Percentiles rank a stretch among this genome's conserved stretches.
These are phyloP conservation scores for Hypoxylon sp. DNA, from an alignment of 2,329 filamentous ascomycete genomes.

Conservation along the genomic window DNA sequence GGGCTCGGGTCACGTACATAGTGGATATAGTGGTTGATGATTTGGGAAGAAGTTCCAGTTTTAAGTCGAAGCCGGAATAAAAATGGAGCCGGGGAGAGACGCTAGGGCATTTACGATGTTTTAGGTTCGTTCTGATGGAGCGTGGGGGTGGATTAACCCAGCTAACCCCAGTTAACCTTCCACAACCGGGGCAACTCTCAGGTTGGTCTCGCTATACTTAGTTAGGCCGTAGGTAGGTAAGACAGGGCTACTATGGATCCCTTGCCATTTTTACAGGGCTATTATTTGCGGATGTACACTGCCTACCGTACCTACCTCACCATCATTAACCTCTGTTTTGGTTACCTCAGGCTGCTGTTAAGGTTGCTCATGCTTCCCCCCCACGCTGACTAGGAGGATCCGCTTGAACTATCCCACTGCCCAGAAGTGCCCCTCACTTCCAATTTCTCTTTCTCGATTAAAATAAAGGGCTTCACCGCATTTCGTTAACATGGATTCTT, in stretches of 20 bases:
- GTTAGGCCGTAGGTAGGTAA: not conserved
- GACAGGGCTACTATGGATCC: not conserved
- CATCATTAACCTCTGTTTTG: not conserved
- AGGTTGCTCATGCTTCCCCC: constrained; percentile 12
- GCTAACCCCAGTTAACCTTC: not conserved
- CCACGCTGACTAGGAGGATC: constrained; percentile 15
- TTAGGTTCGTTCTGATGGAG: constrained; percentile 28
- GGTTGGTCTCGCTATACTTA: not conserved
- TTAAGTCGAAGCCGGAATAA: constrained; percentile 30
- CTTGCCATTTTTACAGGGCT: not conserved
- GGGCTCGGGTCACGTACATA: constrained; percentile 1
- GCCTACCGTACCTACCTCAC: no score
- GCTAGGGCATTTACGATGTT: constrained; percentile 31
- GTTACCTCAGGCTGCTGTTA: not conserved
- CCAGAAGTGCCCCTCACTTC: constrained; percentile 32
- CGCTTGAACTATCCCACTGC: constrained; percentile 18
- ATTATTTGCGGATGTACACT: not conserved
- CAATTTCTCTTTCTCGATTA: constrained; percentile 26
- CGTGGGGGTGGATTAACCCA: constrained; percentile 32
- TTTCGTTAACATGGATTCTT: constrained; percentile 35
- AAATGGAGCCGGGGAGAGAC: constrained; percentile 25
- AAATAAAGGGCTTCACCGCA: constrained; percentile 44
- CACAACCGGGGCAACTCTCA: not conserved
- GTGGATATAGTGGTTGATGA: not conserved
- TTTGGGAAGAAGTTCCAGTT: constrained; percentile 9